Conservation (phyloP, 192 early-diverging fungal species). For the Coemansia sp. region DNA sequence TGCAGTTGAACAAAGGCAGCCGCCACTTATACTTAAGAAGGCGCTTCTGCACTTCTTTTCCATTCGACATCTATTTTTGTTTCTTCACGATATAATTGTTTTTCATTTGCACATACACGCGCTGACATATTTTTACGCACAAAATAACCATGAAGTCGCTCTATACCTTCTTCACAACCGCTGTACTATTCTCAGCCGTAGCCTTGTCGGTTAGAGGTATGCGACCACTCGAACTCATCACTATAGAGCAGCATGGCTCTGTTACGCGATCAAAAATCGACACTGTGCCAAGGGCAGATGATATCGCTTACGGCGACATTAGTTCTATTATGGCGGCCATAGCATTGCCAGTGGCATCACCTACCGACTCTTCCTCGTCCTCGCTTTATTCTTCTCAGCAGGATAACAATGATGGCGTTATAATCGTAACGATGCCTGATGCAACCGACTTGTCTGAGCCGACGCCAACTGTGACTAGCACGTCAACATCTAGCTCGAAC, state of each 20-base stretch:
- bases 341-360: neutral
- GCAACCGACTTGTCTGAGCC: neutral
- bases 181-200: neutral
- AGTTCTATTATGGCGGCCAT: constrained; percentile 17
- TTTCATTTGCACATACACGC: neutral
- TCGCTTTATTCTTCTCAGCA: neutral
- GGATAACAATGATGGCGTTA: neutral
- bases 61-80: neutral
- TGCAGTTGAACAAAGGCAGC: neutral
- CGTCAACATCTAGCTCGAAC: neutral
- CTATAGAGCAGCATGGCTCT: neutral
- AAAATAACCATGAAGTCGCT: neutral
- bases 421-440: neutral
- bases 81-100: neutral
- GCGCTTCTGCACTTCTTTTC: neutral
- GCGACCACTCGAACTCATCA: neutral
- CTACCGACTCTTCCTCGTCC: neutral
- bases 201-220: neutral
- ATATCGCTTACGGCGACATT: constrained; percentile 1
- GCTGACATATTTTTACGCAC: neutral
- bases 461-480: neutral
- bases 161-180: neutral
- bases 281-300: neutral
- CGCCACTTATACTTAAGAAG: neutral
- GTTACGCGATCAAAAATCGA: neutral